Evolutionary conservation across 2,329 filamentous ascomycete genomes (phyloP), one percentile per base, ranked within the genome.

Genomic region (Sclerotinia subarctica): DNA sequence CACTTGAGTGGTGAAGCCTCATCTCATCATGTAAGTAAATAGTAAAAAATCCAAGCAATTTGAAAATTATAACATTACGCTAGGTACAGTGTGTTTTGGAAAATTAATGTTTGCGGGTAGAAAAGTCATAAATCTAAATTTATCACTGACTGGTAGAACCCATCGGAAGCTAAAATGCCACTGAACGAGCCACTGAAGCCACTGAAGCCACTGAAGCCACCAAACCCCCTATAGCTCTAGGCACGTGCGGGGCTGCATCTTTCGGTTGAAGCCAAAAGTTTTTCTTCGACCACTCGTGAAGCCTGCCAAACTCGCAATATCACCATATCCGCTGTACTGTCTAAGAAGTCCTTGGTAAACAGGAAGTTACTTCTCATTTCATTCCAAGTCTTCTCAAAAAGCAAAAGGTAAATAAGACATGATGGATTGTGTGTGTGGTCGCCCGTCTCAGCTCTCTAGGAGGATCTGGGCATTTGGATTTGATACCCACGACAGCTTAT

Each of bases 241-340:
- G 29, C 59, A 63, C 59, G 59, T 63, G 59, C 58, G 58, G 21
- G 58, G 44, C 44, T 62, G 29, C 24, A 35, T 24, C 29, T n/a
- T 35, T 49, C 6, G 46, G 13, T 35, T 38, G 21, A 49, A 35
- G 8, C 10, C 15, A 15, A 42, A 42, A 17, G 13, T 42, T 42
- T 42, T 19, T 17, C 54, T 17, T 46, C 24, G 13, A 59, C 42
- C 32, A 38, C 59, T 15, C 32, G 8, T 51, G 46, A 38, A 63
- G 59, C 32, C 17, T 51, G 17, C 21, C 4, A 32, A 42, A 21
- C 26, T 51, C 29, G 38, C n/a, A 63, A 42, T 15, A 42, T 51
- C 29, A 26, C n/a, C 51, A 42, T 15, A 42, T 26, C 13, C 17
- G 3, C 3, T 51, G 26, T 21, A 62, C 13, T 51, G 32, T 24